Conservation (phyloP, 1,284 basidiomycete species). For the Porodaedalea pini region DNA sequence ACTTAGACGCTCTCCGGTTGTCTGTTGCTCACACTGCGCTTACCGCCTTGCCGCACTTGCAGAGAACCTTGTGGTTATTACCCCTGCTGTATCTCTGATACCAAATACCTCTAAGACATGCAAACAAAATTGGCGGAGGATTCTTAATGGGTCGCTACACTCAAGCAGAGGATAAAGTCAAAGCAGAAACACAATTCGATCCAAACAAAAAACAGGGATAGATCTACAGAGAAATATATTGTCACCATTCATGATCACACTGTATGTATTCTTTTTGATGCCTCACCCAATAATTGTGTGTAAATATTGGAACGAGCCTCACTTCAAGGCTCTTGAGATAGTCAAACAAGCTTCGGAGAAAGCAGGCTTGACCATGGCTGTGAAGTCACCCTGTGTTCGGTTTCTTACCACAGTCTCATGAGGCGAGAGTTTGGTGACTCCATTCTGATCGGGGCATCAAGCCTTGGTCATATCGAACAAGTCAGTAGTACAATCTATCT, state of each 20-base stretch:
- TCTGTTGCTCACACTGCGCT: too few species aligned
- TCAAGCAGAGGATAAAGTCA: constrained; percentile 31
- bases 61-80: too few species aligned
- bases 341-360: constrained; percentile 24
- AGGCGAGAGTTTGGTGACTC: constrained; percentile 27
- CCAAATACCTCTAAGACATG: not conserved
- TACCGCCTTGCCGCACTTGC: too few species aligned
- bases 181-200: constrained; percentile 44
- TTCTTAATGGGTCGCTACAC: constrained; percentile 41
- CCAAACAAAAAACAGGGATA: constrained; percentile 4
- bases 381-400: constrained; percentile 31
- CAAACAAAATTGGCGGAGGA: constrained; percentile 35
- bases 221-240: too few species aligned
- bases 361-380: constrained; percentile 26
- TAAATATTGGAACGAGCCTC: constrained; percentile 22
- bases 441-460: constrained; percentile 31
- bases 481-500: not conserved
- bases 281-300: not conserved
- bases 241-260: too few species aligned
- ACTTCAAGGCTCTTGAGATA: constrained; percentile 29
- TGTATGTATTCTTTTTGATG: not conserved
- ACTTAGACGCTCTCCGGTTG: too few species aligned
- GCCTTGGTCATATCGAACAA: constrained; percentile 25
- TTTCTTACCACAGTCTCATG: constrained; percentile 29
- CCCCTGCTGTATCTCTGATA: too few species aligned